A percentile compares a stretch with the other conserved stretches of the same genome.
Conservation (phyloP, 2,329 filamentous ascomycete genomes). For the Rhynchosporium secalis region DNA sequence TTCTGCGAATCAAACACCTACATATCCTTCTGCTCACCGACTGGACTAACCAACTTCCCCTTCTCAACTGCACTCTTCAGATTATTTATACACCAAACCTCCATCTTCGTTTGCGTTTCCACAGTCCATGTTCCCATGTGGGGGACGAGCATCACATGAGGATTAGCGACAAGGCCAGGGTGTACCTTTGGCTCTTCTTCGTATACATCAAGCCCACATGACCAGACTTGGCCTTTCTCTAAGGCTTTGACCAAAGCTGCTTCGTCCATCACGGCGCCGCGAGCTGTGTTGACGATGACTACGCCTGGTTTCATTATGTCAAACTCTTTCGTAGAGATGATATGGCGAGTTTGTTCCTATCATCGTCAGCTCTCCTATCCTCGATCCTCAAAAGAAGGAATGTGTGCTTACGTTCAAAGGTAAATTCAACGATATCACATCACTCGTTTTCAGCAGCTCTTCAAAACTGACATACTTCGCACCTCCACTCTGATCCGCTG, state of each 20-base stretch:
- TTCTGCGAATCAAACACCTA: slow-evolving; percentile 15
- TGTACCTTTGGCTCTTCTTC: slow-evolving; percentile 79
- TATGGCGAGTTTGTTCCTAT: slow-evolving; percentile 67
- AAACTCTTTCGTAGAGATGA: slow-evolving; percentile 71
- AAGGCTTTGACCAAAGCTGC: slow-evolving; percentile 74
- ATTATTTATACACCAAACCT: slow-evolving; percentile 73
- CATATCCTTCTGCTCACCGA: slow-evolving; percentile 67
- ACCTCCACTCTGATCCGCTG: slow-evolving; percentile 52
- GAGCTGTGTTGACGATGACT: slow-evolving; percentile 79
- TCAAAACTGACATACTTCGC: slow-evolving; percentile 74
- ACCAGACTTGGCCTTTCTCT: slow-evolving; percentile 66
- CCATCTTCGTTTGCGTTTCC: slow-evolving; percentile 66
- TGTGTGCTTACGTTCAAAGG: slow-evolving; percentile 70
- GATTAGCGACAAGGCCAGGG: slow-evolving; percentile 68
- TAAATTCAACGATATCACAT: slow-evolving; percentile 78
- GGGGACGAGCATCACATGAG: slow-evolving; percentile 72
- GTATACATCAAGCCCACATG: slow-evolving; percentile 77
- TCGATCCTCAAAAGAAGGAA: background rate
- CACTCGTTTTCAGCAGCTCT: slow-evolving; percentile 65
- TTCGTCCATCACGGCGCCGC: slow-evolving; percentile 81
- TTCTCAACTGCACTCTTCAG: slow-evolving; percentile 61
- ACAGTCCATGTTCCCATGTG: slow-evolving; percentile 85
- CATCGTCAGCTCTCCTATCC: background rate
- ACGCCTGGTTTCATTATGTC: slow-evolving; percentile 75
- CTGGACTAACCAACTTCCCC: slow-evolving; percentile 64